A percentile compares a stretch with the other conserved stretches of the same genome.
Conservation (phyloP, 495 filamentous ascomycete genomes). For the Penicillium waksmanii region DNA sequence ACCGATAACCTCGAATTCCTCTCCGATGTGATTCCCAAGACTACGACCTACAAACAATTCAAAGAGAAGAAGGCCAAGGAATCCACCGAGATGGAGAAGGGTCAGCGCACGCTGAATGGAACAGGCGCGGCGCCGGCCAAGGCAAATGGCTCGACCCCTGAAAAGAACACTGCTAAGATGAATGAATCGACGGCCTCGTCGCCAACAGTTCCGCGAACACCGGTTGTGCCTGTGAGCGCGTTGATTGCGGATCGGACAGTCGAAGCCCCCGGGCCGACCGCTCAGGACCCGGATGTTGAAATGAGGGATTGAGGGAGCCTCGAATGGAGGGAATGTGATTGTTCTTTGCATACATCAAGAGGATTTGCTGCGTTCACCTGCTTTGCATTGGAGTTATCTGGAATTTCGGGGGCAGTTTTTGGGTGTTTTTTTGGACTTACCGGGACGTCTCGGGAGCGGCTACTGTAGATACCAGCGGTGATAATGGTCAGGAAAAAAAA, state of each 20-base stretch:
- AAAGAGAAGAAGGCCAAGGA: constrained; percentile 66
- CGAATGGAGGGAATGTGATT: constrained; percentile 20
- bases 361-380: constrained; percentile 9
- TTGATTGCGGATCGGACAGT: constrained; percentile 45
- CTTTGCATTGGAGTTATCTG: constrained; percentile 35
- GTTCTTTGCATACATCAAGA: background rate
- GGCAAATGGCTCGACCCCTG: constrained; percentile 36
- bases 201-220: constrained; percentile 33
- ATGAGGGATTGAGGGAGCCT: constrained; percentile 49
- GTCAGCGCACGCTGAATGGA: constrained; percentile 57
- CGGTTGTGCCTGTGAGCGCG: constrained; percentile 40
- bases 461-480: constrained; percentile 10
- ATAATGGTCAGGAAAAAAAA: no score
- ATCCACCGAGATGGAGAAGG: constrained; percentile 48
- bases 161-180: constrained; percentile 12
- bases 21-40: constrained; percentile 85
- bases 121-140: constrained; percentile 23
- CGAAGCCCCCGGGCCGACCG: constrained; percentile 16
- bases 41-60: constrained; percentile 75
- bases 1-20: constrained; percentile 96
- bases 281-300: constrained; percentile 57
- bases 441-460: constrained; percentile 22
- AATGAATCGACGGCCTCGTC: constrained; percentile 27
- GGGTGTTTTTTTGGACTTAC: constrained; percentile 17
- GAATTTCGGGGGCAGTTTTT: constrained; percentile 21